These are phyloP conservation scores for Arthrinium phaeospermum DNA, from an alignment of 2,329 filamentous ascomycete genomes.

Conservation along the genomic window DNA sequence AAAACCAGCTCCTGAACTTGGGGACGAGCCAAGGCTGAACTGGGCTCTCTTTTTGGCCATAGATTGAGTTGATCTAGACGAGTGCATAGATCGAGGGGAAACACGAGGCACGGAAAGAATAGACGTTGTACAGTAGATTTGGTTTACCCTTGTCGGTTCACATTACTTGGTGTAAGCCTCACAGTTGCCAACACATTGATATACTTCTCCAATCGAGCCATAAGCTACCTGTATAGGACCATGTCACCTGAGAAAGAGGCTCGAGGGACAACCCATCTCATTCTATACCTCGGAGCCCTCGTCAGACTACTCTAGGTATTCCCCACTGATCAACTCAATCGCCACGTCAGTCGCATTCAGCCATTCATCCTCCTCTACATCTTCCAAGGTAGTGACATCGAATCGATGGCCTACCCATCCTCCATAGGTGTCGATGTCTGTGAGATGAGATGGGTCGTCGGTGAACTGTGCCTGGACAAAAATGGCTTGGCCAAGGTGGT, in stretches of 20 bases:
- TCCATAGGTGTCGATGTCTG: background rate
- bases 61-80: background rate
- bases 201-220: background rate
- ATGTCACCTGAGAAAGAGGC: too few species aligned
- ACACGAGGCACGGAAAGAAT: background rate
- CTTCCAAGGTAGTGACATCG: background rate
- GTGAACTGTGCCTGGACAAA: background rate
- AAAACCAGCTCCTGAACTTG: constrained; percentile 32
- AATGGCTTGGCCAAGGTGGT: background rate
- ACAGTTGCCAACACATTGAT: background rate
- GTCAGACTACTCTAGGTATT: too few species aligned
- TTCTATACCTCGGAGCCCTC: too few species aligned
- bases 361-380: background rate
- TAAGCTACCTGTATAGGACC: too few species aligned
- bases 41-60: background rate
- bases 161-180: background rate
- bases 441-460: background rate
- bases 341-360: background rate
- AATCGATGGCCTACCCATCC: background rate
- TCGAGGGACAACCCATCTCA: too few species aligned
- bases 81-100: background rate
- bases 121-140: background rate
- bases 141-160: background rate
- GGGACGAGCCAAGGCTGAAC: background rate
- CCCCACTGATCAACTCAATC: background rate